Base-by-base conservation (phyloP, 495 filamentous ascomycete genomes). In the Penicillium subrubescens region DNA sequence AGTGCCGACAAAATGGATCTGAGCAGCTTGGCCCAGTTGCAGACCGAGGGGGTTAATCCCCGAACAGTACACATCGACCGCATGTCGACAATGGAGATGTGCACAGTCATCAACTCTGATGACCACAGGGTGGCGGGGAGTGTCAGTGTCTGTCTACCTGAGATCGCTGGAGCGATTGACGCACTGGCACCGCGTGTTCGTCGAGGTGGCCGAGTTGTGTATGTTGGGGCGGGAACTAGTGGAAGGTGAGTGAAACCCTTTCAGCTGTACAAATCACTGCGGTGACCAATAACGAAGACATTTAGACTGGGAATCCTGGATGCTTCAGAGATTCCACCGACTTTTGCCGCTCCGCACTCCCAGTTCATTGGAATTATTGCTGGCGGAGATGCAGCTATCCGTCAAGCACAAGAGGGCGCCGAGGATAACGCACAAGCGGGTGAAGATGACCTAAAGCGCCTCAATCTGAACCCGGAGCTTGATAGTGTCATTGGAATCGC, bases 181-280 rank as follows among this genome's bases (percentile, higher is more conserved):
- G 62, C 63, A 2, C 51, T 79, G 59, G 59, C 73, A 31, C 64
- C 67, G 19, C 75, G 76, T 8, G 75, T 80, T n/a, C 67, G 66
- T 37, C 63, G 52, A 35, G 76, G 77, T 17, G 77, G 77, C n/a
- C 60, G 76, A 44, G 74, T 80, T 14, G 60, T 80, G 7, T 79
- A 80, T 61, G 75, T 79, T 10, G 76, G 77, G 4, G 77, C 77
- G 12, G 77, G 77, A 8, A 79, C 77, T 5, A 80, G 77, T 59
- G 76, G 77, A 62, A 75, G 77, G 75, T 78, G 27, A 67, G 62
- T 59, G 17, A 44, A 19, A 0, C 35, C 34, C 5, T 27, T 12
- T 35, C 19, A 8, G 12, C 5, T 2, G 12, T 29, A 35, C 19
- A 8, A 7, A 57, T 7, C 4, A 12, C 14, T 25, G 10, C 5